Percentiles rank a stretch among this genome's conserved stretches.
Conservation (phyloP, 2,329 filamentous ascomycete species). For the Bipolaris sorokiniana region DNA sequence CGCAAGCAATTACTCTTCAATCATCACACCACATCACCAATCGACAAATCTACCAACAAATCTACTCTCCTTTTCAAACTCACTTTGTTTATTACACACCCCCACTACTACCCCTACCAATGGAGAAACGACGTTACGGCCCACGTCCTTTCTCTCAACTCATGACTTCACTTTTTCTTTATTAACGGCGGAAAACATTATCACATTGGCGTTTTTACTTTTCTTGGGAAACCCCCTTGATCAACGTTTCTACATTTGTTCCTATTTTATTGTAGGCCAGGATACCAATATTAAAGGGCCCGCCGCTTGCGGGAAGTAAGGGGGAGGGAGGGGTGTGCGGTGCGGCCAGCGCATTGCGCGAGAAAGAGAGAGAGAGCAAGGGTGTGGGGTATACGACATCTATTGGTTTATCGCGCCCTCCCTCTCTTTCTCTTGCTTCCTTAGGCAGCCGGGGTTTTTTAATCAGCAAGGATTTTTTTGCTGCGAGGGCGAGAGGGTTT, state of each 20-base stretch:
- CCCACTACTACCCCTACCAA: constrained; percentile 5
- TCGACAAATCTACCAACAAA: constrained; percentile 12
- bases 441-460: no score
- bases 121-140: constrained; percentile 16
- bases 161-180: constrained; percentile 2
- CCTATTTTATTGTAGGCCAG: constrained; percentile 8
- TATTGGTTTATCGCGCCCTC: no score
- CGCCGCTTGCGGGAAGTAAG: no score
- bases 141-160: constrained; percentile 17
- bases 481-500: no score
- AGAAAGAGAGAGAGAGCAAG: no score
- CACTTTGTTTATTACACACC: constrained; percentile 32
- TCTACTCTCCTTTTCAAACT: constrained; percentile 28
- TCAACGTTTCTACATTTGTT: constrained; percentile 2
- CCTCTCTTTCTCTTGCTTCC: no score
- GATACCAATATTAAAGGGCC: constrained; percentile 2
- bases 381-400: no score
- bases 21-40: constrained; percentile 22
- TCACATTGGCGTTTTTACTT: constrained; percentile 11
- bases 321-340: no score
- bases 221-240: no score
- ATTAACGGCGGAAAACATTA: constrained; percentile 16
- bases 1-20: constrained; percentile 28
- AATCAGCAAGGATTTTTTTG: no score
- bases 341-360: no score